A percentile compares a stretch with the other conserved stretches of the same genome.
Evolutionary conservation across 495 filamentous ascomycete genomes (phyloP).

Genomic region (Platismatia glauca): DNA sequence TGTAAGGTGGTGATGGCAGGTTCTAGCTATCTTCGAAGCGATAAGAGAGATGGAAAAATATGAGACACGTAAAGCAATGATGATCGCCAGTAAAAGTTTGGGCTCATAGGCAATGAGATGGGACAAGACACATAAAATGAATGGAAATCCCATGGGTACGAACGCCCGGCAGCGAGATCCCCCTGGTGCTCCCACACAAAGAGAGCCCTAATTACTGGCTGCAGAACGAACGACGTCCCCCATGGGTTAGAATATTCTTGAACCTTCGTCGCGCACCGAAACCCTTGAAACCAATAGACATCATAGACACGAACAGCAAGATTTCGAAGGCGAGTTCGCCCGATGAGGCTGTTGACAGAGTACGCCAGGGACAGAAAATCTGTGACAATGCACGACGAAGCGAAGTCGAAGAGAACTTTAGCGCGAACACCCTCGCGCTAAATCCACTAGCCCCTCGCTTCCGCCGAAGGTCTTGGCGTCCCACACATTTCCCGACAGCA

Average conservation of each 20-base stretch:
- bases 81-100: neutral
- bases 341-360: too few species aligned
- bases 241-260: neutral
- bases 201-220: too few species aligned
- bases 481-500: constrained; percentile 7
- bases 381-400: too few species aligned
- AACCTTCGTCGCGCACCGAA: neutral
- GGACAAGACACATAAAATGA: neutral
- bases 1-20: constrained; percentile 49
- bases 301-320: neutral
- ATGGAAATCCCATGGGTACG: neutral
- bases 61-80: neutral
- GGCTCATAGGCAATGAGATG: neutral
- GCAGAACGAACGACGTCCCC: neutral
- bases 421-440: neutral
- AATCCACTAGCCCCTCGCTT: constrained; percentile 18
- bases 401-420: neutral
- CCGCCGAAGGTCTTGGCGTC: constrained; percentile 14
- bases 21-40: constrained; percentile 60
- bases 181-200: too few species aligned
- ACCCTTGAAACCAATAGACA: too few species aligned
- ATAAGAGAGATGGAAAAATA: neutral
- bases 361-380: too few species aligned
- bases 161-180: neutral
- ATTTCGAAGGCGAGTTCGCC: too few species aligned